Base-by-base conservation (phyloP, 805 yeast genomes). In the Candida michaelii region DNA sequence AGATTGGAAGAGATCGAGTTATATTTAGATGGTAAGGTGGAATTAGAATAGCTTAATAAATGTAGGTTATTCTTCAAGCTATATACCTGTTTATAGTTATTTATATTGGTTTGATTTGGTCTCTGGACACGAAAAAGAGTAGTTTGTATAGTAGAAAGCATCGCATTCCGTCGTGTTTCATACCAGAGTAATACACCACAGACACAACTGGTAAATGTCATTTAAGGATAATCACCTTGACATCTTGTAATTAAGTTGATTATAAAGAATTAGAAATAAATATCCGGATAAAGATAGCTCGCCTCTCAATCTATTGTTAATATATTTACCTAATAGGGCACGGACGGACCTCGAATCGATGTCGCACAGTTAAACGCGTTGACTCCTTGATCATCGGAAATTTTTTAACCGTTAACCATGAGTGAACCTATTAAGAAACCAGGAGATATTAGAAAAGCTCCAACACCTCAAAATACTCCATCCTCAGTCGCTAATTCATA, bases 391-490 rank as follows among this genome's bases (percentile, higher is more conserved):
- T 34, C 37, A 34, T 34, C 37, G 37, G 37, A 34, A 34, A 34
- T 34, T 34, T 34, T 34, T 34, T 16, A 23, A 34, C 21, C n/a
- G n/a, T 3, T 18, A 4, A 24, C 9, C 42, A 89, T 89, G 97
- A 79, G 91, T 37, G 91, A 84, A 66, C 96, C 96, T 30, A 89
- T 89, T 66, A 85, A 83, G 72, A 63, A 65, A 44, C 60, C 64
- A 50, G 85, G 84, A 60, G 88, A 87, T 60, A 79, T 87, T 51
- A 85, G 91, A 49, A 80, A 82, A 56, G 98, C 99, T 5, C 99
- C 99, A 34, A 93, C 99, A 1, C 99, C 99, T 4, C 99, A 93
- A 62, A 93, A 93, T 74, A 93, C 99, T 1, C 99, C 99, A 12
- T 87, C 98, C 3, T 82, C 91, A 27, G 86, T 84, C 27, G 75